A percentile compares a stretch with the other conserved stretches of the same genome.
These are phyloP conservation scores for Suillus subalutaceus DNA, from an alignment of 768 basidiomycete species.

Conservation along the genomic window DNA sequence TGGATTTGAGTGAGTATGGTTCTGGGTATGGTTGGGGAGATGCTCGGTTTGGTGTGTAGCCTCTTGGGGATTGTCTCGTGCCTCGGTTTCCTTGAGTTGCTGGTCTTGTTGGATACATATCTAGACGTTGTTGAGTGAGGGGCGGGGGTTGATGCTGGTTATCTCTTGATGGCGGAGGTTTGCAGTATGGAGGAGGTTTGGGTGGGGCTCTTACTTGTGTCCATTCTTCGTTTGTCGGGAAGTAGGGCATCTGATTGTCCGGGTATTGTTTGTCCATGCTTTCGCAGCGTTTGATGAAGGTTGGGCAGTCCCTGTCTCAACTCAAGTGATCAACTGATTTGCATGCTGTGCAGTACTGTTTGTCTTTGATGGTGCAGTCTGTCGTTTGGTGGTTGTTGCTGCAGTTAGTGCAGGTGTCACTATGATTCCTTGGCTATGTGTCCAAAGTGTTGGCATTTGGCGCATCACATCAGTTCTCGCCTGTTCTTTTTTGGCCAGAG, in stretches of 20 bases:
- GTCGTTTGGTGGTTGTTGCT: not conserved
- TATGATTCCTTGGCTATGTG: slow-evolving; percentile 7
- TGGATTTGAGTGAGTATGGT: not conserved
- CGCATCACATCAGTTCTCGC: slow-evolving; percentile 5
- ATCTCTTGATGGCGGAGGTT: not conserved
- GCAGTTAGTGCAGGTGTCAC: slow-evolving; percentile 10
- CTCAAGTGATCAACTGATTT: slow-evolving; percentile 5
- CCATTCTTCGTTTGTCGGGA: slow-evolving; percentile 19
- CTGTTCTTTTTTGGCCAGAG: slow-evolving; percentile 17
- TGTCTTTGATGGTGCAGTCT: not conserved
- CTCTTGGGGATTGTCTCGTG: not conserved
- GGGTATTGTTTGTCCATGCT: slow-evolving; percentile 10
- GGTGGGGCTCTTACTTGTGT: slow-evolving; percentile 10
- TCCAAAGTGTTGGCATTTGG: slow-evolving; percentile 10
- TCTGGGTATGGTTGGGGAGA: not conserved
- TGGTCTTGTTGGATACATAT: not conserved
- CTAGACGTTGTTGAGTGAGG: not conserved
- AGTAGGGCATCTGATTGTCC: slow-evolving; percentile 18
- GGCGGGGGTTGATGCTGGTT: not conserved
- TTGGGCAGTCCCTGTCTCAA: slow-evolving; percentile 14
- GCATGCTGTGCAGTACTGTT: slow-evolving; percentile 3
- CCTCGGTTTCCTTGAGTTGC: not conserved
- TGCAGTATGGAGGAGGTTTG: not conserved
- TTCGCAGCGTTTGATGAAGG: slow-evolving; percentile 4
- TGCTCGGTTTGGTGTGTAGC: not conserved